Conservation (phyloP, 495 filamentous ascomycete genomes). For the Amniculicola lignicola region DNA sequence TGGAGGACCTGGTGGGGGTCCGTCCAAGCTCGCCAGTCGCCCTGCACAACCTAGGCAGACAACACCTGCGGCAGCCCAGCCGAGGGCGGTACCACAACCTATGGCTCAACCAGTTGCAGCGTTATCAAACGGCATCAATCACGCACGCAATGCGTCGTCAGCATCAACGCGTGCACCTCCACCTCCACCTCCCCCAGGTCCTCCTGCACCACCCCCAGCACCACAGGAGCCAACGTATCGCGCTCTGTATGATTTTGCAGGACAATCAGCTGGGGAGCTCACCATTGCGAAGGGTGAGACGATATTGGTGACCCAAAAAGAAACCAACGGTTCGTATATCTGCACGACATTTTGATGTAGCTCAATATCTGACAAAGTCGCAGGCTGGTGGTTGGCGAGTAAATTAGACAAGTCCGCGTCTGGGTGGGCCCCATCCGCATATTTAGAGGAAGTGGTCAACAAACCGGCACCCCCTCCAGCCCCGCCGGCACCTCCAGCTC, state of each 20-base stretch:
- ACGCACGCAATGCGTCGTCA: slow-evolving; percentile 53
- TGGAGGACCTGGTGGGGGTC: slow-evolving; percentile 79
- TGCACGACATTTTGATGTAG: background rate
- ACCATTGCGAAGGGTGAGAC: slow-evolving; percentile 72
- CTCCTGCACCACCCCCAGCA: slow-evolving; percentile 61
- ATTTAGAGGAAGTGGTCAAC: slow-evolving; percentile 72
- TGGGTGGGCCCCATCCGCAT: slow-evolving; percentile 91
- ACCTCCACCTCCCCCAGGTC: slow-evolving; percentile 64
- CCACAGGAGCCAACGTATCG: slow-evolving; percentile 72
- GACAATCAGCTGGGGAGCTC: slow-evolving; percentile 75
- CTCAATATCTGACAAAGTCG: slow-evolving; percentile 4
- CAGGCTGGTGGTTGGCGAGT: slow-evolving; percentile 95
- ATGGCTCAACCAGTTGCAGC: slow-evolving; percentile 52
- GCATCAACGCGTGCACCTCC: slow-evolving; percentile 55
- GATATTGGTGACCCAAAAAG: slow-evolving; percentile 82
- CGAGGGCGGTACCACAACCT: slow-evolving; percentile 46
- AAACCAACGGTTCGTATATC: slow-evolving; percentile 72
- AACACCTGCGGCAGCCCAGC: slow-evolving; percentile 24
- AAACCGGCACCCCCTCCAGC: slow-evolving; percentile 40
- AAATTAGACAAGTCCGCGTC: slow-evolving; percentile 59
- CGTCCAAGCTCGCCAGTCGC: slow-evolving; percentile 62
- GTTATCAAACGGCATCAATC: slow-evolving; percentile 44
- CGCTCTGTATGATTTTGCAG: slow-evolving; percentile 84
- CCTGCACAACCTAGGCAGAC: slow-evolving; percentile 45
- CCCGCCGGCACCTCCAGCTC: slow-evolving; percentile 42